phyloP scores from a whole-genome alignment of 2,329 filamentous ascomycete genomes.

The Herpotrichia juniperi region DNA sequence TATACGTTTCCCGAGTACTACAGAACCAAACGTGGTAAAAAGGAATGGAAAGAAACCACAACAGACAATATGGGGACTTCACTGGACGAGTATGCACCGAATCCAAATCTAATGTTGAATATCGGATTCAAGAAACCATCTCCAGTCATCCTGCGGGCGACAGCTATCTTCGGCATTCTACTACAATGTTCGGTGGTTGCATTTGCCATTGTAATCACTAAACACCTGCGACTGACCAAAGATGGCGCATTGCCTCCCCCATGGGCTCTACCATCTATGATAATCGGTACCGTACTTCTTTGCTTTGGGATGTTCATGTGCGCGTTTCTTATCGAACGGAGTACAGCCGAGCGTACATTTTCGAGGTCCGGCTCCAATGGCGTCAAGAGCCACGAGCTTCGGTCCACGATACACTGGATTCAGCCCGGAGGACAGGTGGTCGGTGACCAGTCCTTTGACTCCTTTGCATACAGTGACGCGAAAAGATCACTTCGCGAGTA shows the following conservation, averaged over 20 bases:
- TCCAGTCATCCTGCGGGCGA: neutral
- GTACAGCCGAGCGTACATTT: slow-evolving; percentile 21
- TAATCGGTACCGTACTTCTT: slow-evolving; percentile 40
- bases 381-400: slow-evolving; percentile 23
- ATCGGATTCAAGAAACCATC: slow-evolving; percentile 18
- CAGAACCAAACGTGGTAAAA: neutral
- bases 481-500: neutral
- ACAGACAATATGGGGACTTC: neutral
- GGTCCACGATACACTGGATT: slow-evolving; percentile 43
- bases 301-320: slow-evolving; percentile 35
- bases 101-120: slow-evolving; percentile 29
- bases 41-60: slow-evolving; percentile 4
- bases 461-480: slow-evolving; percentile 29
- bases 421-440: slow-evolving; percentile 46
- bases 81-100: slow-evolving; percentile 10
- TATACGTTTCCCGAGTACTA: neutral
- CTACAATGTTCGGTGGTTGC: slow-evolving; percentile 11
- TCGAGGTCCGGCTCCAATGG: slow-evolving; percentile 4
- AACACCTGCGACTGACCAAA: neutral
- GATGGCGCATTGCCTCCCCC: slow-evolving; percentile 28
- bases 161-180: slow-evolving; percentile 21
- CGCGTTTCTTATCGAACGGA: slow-evolving; percentile 41
- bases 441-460: slow-evolving; percentile 47
- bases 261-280: slow-evolving; percentile 22
- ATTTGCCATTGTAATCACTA: slow-evolving; percentile 15